Evolutionary conservation across 1,284 basidiomycete genomes (phyloP).

Genomic region (Pseudozyma sp.): DNA sequence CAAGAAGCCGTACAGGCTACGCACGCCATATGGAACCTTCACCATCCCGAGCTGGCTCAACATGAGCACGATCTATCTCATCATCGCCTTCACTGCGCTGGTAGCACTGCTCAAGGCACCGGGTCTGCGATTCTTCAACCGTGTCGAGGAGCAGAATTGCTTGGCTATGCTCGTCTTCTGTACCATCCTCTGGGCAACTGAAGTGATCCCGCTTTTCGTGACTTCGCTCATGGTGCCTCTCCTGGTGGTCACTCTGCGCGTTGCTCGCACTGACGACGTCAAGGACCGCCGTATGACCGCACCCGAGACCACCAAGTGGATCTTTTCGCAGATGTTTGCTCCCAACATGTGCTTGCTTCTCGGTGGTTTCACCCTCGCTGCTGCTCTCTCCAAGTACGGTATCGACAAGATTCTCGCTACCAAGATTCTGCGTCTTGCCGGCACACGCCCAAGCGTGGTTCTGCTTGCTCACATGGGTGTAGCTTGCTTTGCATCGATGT

Average conservation of each 20-base stretch:
- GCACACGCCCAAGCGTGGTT: constrained; percentile 85
- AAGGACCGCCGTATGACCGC: constrained; percentile 75
- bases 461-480: constrained; percentile 95
- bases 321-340: constrained; percentile 78
- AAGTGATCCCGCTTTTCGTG: constrained; percentile 96
- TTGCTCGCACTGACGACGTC: constrained; percentile 79
- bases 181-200: constrained; percentile 95
- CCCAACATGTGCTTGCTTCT: constrained; percentile 82
- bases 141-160: constrained; percentile 86
- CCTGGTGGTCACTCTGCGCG: constrained; percentile 85
- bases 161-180: constrained; percentile 90
- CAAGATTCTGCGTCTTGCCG: constrained; percentile 89
- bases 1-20: constrained; percentile 51
- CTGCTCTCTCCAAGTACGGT: constrained; percentile 95
- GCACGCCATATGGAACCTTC: constrained; percentile 57
- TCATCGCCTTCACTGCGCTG: constrained; percentile 59
- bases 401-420: constrained; percentile 91
- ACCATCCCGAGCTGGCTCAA: constrained; percentile 59
- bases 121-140: constrained; percentile 70
- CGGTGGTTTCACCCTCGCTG: constrained; percentile 98
- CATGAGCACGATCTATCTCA: constrained; percentile 64
- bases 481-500: constrained; percentile 98
- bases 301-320: constrained; percentile 82
- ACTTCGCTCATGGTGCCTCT: constrained; percentile 91
- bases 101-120: constrained; percentile 64